Evolutionary conservation across 495 filamentous ascomycete species (phyloP).

Genomic region (Aspergillus homomorphus): DNA sequence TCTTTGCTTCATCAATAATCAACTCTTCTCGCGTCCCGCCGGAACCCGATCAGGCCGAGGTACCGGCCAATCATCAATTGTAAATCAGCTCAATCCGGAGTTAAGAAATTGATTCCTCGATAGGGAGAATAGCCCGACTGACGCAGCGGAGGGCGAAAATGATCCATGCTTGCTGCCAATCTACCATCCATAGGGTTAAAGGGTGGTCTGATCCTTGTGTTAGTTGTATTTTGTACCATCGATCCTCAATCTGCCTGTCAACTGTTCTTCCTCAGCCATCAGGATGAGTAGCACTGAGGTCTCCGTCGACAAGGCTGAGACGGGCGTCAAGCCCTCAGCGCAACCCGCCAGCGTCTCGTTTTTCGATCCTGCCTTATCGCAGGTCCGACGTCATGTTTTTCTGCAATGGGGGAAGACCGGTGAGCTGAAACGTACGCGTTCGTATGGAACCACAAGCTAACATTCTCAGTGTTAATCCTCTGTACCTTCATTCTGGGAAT

Average conservation of each 20-base stretch:
- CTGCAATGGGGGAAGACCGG: constrained; percentile 32
- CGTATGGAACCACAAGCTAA: background rate
- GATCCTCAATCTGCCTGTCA: background rate
- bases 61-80: background rate
- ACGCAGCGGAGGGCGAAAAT: background rate
- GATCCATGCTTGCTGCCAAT: background rate
- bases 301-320: constrained; percentile 17
- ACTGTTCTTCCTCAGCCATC: background rate
- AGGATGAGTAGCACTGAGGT: background rate
- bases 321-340: constrained; percentile 6
- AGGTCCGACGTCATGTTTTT: constrained; percentile 45
- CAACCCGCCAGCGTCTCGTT: constrained; percentile 48
- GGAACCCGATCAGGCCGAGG: background rate
- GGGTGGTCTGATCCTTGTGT: background rate
- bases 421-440: constrained; percentile 6
- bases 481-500: constrained; percentile 52
- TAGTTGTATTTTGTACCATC: background rate
- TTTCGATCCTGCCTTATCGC: constrained; percentile 47
- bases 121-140: background rate
- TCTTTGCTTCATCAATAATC: too few relatives aligned
- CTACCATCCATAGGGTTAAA: background rate
- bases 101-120: background rate
- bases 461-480: constrained; percentile 49
- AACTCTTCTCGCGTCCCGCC: background rate
- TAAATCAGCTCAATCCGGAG: background rate